Evolutionary conservation across 208 protist species (phyloP), one percentile per base, ranked within the genome.

Genomic region (Trypanosoma lewisi): DNA sequence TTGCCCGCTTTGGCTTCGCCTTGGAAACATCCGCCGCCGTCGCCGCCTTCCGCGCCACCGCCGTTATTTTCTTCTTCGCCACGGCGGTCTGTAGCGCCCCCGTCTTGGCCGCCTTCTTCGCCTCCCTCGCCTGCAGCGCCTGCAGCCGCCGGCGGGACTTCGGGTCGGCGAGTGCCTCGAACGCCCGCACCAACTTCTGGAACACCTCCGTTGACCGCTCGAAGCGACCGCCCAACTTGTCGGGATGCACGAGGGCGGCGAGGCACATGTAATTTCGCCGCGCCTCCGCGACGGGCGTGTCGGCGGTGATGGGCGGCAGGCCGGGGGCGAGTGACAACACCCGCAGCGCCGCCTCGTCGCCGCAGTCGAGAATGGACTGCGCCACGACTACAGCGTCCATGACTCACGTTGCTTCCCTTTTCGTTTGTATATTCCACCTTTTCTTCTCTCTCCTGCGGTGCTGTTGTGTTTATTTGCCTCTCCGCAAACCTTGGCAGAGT

Each of bases 241-340:
- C 89, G 0, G 89, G 89, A 66, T 95, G 89, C 34, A 95, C 80
- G 27, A 82, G 49, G 2, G 55, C 74, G 19, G 89, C 89, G 21
- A 95, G 65, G 3, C 77, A 67, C 83, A 95, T 92, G 80, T 95
- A 95, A 74, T 70, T 86, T 27, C 89, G 75, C 5, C 89, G 77
- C 11, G 83, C 85, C 47, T 91, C 89, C 27, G 71, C 54, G 4
- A 91, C 68, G 0, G 80, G 45, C 6, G 85, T 93, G 16, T 83
- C 69, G 1, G 44, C 48, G 17, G 73, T 85, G n/a, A 95, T 82
- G 0, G 83, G 71, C 9, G 82, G 70, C 5, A 91, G 49, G 8
- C 71, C 78, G 12, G 76, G 70, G 0, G 89, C 89, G 48, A 95
- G 73, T 0, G 83, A 89, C 17, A 95, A 73, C 2, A 80, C 80